These are phyloP conservation scores for Mortierella sp. DNA, from an alignment of 371 early-diverging fungal genomes.

Conservation along the genomic window DNA sequence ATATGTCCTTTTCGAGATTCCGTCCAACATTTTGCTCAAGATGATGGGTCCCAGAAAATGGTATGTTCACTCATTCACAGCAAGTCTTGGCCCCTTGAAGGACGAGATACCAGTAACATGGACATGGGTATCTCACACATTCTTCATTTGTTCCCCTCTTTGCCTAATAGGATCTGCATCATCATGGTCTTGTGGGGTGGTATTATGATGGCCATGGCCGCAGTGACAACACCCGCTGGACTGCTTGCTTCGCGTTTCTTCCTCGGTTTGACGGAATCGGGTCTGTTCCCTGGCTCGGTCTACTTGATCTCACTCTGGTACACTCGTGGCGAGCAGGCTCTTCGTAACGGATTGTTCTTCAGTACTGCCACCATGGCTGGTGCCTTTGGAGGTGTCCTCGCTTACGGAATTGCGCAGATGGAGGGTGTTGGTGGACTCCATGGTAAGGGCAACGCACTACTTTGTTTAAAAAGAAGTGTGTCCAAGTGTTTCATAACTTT, in stretches of 20 bases:
- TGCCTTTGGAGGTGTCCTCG: constrained; percentile 79
- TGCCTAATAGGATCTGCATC: constrained; percentile 69
- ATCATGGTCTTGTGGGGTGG: constrained; percentile 78
- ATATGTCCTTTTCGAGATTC: constrained; percentile 76
- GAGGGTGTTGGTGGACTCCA: constrained; percentile 64
- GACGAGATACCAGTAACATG: not conserved
- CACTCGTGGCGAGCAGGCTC: constrained; percentile 71
- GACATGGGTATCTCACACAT: not conserved
- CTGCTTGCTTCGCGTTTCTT: constrained; percentile 75
- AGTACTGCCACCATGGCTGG: constrained; percentile 81
- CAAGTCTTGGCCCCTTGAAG: not conserved
- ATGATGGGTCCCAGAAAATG: constrained; percentile 74
- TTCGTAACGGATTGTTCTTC: constrained; percentile 81
- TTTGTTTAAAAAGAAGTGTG: constrained; percentile 44
- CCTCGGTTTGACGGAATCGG: constrained; percentile 78
- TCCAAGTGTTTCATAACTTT: not conserved
- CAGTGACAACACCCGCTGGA: constrained; percentile 62
- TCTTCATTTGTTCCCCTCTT: not conserved
- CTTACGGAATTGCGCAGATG: constrained; percentile 73
- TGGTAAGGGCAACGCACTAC: constrained; percentile 67
- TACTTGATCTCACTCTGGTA: constrained; percentile 81
- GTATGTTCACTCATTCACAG: not conserved
- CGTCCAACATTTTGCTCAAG: constrained; percentile 81
- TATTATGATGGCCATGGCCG: constrained; percentile 73
- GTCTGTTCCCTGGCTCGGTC: constrained; percentile 84